phyloP scores from a whole-genome alignment of 108 stramenopile genomes.

The Cyclostephanos invisitatus region DNA sequence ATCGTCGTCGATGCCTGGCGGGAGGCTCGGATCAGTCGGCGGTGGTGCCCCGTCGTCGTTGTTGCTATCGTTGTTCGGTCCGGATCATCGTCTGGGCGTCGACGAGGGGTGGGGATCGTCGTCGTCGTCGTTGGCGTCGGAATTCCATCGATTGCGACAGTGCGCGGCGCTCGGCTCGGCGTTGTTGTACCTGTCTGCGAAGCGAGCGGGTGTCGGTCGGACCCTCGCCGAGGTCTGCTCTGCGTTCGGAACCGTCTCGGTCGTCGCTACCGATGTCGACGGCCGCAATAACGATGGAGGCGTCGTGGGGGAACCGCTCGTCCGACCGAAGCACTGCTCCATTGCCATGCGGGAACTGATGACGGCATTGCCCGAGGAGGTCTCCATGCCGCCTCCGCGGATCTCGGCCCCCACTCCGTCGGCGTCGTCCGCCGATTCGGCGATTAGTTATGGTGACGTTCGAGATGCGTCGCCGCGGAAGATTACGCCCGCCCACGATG shows the following conservation, averaged over 20 bases:
- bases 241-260: constrained; percentile 31
- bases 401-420: not conserved
- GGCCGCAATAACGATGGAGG: not conserved
- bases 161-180: constrained; percentile 36
- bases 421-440: not conserved
- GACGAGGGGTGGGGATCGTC: not conserved
- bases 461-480: not conserved
- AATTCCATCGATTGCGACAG: constrained; percentile 37
- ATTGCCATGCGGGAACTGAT: constrained; percentile 42
- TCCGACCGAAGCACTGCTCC: constrained; percentile 41
- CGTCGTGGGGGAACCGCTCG: constrained; percentile 24
- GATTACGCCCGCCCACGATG: not conserved
- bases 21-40: not conserved
- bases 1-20: not conserved
- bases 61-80: constrained; percentile 2
- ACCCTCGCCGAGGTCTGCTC: constrained; percentile 38
- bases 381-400: not conserved
- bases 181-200: constrained; percentile 30
- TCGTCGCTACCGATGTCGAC: not conserved
- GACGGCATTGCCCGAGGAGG: constrained; percentile 16
- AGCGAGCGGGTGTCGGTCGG: constrained; percentile 29
- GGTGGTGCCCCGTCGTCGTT: constrained; percentile 3
- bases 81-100: not conserved
- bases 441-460: not conserved
- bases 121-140: constrained; percentile 2